Evolutionary conservation across 2,329 filamentous ascomycete genomes (phyloP), one percentile per base, ranked within the genome.

Genomic region (Penicillium sp.): DNA sequence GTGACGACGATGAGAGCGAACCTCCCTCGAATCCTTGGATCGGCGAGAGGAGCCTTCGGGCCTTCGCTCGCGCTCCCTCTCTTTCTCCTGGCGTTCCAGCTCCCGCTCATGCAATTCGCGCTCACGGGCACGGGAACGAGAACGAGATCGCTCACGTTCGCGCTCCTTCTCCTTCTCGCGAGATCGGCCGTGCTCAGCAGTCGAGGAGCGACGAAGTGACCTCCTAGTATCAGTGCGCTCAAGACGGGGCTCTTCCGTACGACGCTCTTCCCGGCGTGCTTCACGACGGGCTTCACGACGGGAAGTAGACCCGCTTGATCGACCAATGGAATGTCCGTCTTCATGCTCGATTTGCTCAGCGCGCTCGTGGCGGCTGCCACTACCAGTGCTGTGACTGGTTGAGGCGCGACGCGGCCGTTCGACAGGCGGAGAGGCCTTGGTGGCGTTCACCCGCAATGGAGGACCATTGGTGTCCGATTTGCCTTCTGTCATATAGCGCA

Each of bases 401-500:
- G 70, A 75, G 53, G 65, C 70, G 22, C 65, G 67, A 43, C 62
- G 69, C 21, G 59, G 66, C 38, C 56, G 67, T n/a, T 71, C 69
- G 36, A 66, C 64, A 27, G 67, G 68, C 29, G 63, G 67, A 24
- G 67, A 60, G 39, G 67, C 69, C 53, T 71, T 72, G 49, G 60
- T 54, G 40, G 66, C 65, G 50, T 75, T 76, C 16, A 77, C 59
- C 48, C 67, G 71, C 34, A 77, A 63, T 14, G 76, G 63, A n/a
- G 70, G 74, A 1, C 67, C 69, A 29, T 71, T 69, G 16, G 70
- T 74, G 47, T 77, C 71, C 5, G 74, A 75, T 40, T 75, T 67
- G n/a, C 72, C 76, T 14, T 68, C 69, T 14, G 68, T 70, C 63
- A 77, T 71, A 50, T 71, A 75, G 27, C 69, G 67, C 34, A 73